These are phyloP conservation scores for Lycium barbarum DNA, from an alignment of 257 asterid species.

Conservation along the genomic window DNA sequence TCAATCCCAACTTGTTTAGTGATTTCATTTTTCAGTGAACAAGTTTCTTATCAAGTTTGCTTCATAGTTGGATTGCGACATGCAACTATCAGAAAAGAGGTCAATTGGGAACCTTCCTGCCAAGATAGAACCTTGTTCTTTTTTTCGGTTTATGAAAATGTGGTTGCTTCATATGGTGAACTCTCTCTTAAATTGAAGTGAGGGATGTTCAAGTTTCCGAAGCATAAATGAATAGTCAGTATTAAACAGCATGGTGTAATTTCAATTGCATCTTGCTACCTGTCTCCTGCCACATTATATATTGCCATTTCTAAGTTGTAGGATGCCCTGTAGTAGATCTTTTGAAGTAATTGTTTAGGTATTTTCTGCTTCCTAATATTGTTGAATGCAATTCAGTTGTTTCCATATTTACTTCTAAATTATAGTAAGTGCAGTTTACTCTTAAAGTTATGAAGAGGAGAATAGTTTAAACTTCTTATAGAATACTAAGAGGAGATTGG, in stretches of 20 bases:
- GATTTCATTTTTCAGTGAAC: neutral
- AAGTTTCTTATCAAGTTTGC: neutral
- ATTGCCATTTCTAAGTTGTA: neutral
- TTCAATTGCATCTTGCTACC: constrained; percentile 25
- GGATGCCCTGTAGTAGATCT: neutral
- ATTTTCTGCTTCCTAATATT: neutral
- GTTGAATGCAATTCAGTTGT: neutral
- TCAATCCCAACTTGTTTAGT: neutral
- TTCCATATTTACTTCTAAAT: neutral
- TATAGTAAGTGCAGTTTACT: neutral
- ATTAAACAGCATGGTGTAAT: constrained; percentile 17
- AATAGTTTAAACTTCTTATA: too few species aligned
- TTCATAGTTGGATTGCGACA: neutral
- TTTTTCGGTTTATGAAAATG: neutral
- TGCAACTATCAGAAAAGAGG: neutral
- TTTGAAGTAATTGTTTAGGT: neutral
- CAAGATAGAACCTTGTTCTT: too few species aligned
- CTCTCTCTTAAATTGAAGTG: constrained; percentile 9
- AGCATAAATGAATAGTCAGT: constrained; percentile 25
- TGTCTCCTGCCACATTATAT: constrained; percentile 17
- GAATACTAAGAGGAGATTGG: neutral
- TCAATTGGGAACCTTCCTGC: neutral
- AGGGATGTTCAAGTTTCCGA: constrained; percentile 28
- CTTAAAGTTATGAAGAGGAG: neutral
- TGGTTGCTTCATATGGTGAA: constrained; percentile 30